Evolutionary conservation across 2,329 filamentous ascomycete genomes (phyloP), one percentile per base, ranked within the genome.

Genomic region (Penicillium sp.): DNA sequence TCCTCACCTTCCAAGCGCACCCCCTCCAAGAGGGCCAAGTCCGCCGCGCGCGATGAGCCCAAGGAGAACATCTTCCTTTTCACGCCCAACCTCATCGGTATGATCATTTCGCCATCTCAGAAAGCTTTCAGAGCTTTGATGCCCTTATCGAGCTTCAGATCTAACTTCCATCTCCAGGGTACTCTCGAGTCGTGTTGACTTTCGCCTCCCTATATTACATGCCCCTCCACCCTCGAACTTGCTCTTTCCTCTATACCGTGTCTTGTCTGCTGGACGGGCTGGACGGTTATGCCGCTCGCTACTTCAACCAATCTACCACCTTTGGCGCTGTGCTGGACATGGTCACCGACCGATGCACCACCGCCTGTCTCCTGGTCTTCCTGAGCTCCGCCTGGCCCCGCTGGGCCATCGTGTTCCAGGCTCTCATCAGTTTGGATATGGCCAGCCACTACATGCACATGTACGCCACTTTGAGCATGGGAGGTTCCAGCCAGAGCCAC

Each of bases 371-470:
- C 65, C 84, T 99, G 45, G 92, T 97, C 47, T 99, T 97, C 79
- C 78, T 99, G 58, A 91, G 90, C 39, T 95, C 91, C 13, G 94
- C 94, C 18, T 99, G 96, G 77, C 94, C 94, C 4, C 85, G 92
- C 53, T 97, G 91, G 88, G 87, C 90, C 61, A 92, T 97, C 64
- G 70, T 97, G 55, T 99, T 99, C 82, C 94, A 99, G 79, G 85
- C 88, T 42, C 78, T 99, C 69, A 96, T 99, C 74, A 89, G 88
- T 51, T 78, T 99, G 66, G 94, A 99, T 75, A 83, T 99, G 61
- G 89, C 94, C 27, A 96, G 92, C 72, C 94, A 99, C 76, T 99
- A 97, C 73, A 93, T 97, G 81, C 94, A 99, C 79, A 99, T 99
- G 94, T 97, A 96, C 72, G 90, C 92, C 11, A 96, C 92, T 1